Percentiles rank a stretch among this genome's conserved stretches.
Conservation (phyloP, 805 yeast genomes). For the Barnettozyma wickerhamii region DNA sequence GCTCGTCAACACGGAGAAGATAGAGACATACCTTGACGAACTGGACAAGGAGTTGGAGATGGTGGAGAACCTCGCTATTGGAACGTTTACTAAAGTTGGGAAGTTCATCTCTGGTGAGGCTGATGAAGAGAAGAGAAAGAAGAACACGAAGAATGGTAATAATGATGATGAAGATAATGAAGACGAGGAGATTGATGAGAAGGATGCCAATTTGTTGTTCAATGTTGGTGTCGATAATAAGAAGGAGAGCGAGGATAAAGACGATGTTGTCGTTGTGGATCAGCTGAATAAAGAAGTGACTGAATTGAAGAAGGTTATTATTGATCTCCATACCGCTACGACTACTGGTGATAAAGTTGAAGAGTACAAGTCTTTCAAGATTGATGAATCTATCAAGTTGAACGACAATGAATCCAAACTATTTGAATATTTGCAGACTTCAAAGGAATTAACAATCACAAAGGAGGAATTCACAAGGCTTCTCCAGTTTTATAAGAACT, state of each 20-base stretch:
- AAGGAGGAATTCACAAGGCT: slow-evolving; percentile 1
- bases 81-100: slow-evolving; percentile 53
- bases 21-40: slow-evolving; percentile 63
- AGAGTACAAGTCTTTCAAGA: background rate
- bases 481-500: slow-evolving; percentile 32
- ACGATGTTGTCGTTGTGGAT: background rate
- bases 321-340: background rate
- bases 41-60: slow-evolving; percentile 71
- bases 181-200: slow-evolving; percentile 9
- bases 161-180: slow-evolving; percentile 20
- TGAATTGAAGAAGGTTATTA: background rate
- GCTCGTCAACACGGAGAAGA: slow-evolving; percentile 29
- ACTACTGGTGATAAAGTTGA: background rate
- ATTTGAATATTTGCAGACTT: slow-evolving; percentile 42
- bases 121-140: slow-evolving; percentile 13
- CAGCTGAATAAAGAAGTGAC: slow-evolving; percentile 40
- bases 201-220: slow-evolving; percentile 36
- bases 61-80: slow-evolving; percentile 66
- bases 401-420: background rate
- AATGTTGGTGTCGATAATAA: slow-evolving; percentile 34
- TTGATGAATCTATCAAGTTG: background rate
- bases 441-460: background rate
- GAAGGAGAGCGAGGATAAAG: slow-evolving; percentile 41
- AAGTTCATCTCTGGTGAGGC: slow-evolving; percentile 28
- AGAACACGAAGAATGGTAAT: background rate